Base-by-base conservation (phyloP, 1,284 basidiomycete genomes). In the Hymenochaete sp. region DNA sequence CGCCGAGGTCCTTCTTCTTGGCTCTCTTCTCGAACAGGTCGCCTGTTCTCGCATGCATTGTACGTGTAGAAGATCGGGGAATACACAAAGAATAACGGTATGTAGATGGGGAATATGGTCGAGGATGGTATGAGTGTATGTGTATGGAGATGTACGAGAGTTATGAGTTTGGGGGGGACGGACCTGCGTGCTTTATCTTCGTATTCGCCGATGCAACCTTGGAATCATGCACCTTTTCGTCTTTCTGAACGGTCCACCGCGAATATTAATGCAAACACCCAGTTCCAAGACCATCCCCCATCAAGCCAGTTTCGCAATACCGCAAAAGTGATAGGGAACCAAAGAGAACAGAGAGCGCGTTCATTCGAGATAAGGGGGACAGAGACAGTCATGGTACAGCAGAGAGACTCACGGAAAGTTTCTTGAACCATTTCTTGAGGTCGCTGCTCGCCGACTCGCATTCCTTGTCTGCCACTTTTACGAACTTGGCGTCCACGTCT, bases 381-480 rank as follows among this genome's bases (percentile, higher is more conserved):
- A 11, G 35, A 22, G 5, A 35, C 6, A 19, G 14, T 16, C 5
- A 8, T 35, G 32, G 21, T 5, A 6, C 13, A 5, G 21, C 21
- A 35, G 14, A 35, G 14, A 6, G 5, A 61, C 68, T 52, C 56
- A 85, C 85, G 42, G 77, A 71, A 38, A 88, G 70, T 60, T 79
- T 85, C 72, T 83, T 86, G 67, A 87, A 79, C 81, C 83, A 87
- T 54, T 83, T 88, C 67, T 79, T 81, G 32, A 87, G 75, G 52
- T 87, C 84, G 28, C 65, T 62, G 52, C 74, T 78, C 38, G 84
- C 63, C 18, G 51, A 56, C 52, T 79, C 77, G 50, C 78, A 85
- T 55, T 88, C 83, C 62, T 77, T 85, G 55, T 84, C 81, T 4
- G 73, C 73, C 48, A 81, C 58, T 64, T 83, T 88, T 29, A 75